Percentiles rank a stretch among this genome's conserved stretches.
Conservation (phyloP, 345 rosid species). For the Laguncularia racemosa region DNA sequence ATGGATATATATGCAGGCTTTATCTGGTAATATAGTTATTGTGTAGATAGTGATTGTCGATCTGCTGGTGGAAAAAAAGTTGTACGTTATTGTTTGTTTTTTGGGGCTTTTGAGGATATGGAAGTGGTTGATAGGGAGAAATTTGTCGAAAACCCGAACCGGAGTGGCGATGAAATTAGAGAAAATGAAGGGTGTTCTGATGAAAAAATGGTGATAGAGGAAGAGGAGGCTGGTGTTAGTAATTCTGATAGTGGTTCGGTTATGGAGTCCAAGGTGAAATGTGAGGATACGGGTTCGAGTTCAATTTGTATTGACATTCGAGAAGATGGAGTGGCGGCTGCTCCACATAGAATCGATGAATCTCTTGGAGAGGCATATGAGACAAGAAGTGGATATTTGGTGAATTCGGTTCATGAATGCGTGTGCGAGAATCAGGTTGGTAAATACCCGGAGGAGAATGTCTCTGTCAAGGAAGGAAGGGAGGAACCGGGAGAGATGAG, state of each 20-base stretch:
- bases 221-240: constrained; percentile 16
- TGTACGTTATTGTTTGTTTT: too few species aligned
- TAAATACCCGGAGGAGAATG: constrained; percentile 5
- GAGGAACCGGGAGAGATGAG: too few species aligned
- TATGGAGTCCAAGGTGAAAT: constrained; percentile 8
- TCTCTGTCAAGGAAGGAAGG: background rate
- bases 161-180: too few species aligned
- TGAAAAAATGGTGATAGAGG: constrained; percentile 9
- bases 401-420: background rate
- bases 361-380: constrained; percentile 7
- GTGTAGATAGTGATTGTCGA: too few species aligned
- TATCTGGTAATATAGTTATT: too few species aligned
- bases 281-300: background rate
- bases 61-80: too few species aligned
- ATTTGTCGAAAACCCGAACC: too few species aligned
- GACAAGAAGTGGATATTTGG: constrained; percentile 6
- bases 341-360: background rate
- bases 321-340: background rate
- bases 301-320: background rate
- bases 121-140: too few species aligned
- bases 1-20: too few species aligned
- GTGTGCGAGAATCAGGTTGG: background rate
- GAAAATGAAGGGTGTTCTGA: too few species aligned
- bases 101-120: too few species aligned
- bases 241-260: constrained; percentile 5